Evolutionary conservation across 73 alveolate genomes (phyloP).

Genomic region (Diophrys appendiculata): DNA sequence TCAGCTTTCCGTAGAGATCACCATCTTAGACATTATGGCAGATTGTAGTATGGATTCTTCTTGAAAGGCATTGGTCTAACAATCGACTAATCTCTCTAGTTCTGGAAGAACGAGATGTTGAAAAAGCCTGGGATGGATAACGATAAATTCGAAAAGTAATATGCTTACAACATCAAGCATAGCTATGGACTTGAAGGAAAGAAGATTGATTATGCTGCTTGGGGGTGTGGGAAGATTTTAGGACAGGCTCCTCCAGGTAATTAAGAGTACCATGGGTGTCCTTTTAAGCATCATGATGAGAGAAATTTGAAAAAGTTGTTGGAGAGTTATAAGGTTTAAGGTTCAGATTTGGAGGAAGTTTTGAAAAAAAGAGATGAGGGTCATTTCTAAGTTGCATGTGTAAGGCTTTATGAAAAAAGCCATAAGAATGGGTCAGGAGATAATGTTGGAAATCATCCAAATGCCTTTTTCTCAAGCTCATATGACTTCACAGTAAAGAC

Average conservation of each 20-base stretch:
- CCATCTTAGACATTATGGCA: slow-evolving; percentile 91
- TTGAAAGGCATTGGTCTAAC: slow-evolving; percentile 90
- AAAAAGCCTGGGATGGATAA: slow-evolving; percentile 67
- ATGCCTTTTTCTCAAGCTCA: slow-evolving; percentile 77
- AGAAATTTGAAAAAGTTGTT: slow-evolving; percentile 67
- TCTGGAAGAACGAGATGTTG: slow-evolving; percentile 86
- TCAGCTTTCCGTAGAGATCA: slow-evolving; percentile 69
- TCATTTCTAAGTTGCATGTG: slow-evolving; percentile 79
- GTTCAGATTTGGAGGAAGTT: slow-evolving; percentile 45
- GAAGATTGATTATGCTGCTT: slow-evolving; percentile 80
- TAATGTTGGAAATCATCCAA: slow-evolving; percentile 91
- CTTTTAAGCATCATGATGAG: slow-evolving; percentile 75
- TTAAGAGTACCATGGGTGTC: slow-evolving; percentile 95
- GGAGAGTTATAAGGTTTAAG: slow-evolving; percentile 51
- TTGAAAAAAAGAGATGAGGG: slow-evolving; percentile 76
- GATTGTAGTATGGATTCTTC: slow-evolving; percentile 87
- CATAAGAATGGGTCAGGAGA: slow-evolving; percentile 66
- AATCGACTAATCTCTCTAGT: slow-evolving; percentile 78
- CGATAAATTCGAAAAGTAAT: slow-evolving; percentile 87
- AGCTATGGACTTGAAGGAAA: slow-evolving; percentile 90
- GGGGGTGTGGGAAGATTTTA: slow-evolving; percentile 84
- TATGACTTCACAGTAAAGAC: no score
- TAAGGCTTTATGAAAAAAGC: slow-evolving; percentile 72
- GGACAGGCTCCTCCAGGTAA: slow-evolving; percentile 74
- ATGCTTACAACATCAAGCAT: slow-evolving; percentile 90